phyloP scores from a whole-genome alignment of 1,284 basidiomycete genomes.

The Termitomyces sp. region DNA sequence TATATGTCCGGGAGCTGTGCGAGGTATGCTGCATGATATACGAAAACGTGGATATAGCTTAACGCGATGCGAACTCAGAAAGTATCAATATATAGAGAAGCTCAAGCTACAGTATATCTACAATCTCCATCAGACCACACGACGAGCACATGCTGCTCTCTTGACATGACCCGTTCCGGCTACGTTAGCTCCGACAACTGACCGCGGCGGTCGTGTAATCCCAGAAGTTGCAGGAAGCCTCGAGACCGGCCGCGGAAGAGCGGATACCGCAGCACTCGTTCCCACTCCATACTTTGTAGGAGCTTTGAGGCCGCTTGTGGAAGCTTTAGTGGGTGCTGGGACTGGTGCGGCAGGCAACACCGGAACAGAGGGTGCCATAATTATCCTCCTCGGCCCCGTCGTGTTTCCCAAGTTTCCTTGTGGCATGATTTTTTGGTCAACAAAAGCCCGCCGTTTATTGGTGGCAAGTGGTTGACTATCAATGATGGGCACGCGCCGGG shows the following conservation, averaged over 20 bases:
- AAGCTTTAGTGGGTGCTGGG: conserved; percentile 8
- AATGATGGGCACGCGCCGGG: conserved; percentile 28
- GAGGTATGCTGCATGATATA: conserved; percentile 7
- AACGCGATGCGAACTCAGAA: conserved; percentile 5
- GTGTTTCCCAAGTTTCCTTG: conserved; percentile 2
- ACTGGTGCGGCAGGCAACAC: conserved; percentile 1
- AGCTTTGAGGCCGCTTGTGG: conserved; percentile 19
- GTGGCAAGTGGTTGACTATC: conserved; percentile 20
- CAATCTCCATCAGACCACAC: conserved; percentile 8
- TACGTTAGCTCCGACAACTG: not conserved
- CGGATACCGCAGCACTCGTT: conserved; percentile 5
- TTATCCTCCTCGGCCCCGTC: conserved; percentile 26
- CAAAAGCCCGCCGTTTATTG: not conserved
- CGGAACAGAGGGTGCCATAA: conserved; percentile 12
- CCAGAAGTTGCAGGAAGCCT: conserved; percentile 13
- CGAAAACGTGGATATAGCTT: conserved; percentile 8
- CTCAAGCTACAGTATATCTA: not conserved
- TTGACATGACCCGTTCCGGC: not conserved
- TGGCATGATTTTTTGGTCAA: conserved; percentile 7
- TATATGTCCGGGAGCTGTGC: not conserved
- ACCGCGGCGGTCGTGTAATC: conserved; percentile 11
- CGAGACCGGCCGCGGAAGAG: conserved; percentile 14
- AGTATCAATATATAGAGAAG: conserved; percentile 1
- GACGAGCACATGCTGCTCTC: conserved; percentile 7
- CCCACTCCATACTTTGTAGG: conserved; percentile 18